Conservation (phyloP, 352 stramenopile genomes). For the Phytophthora macrochlamydospora region DNA sequence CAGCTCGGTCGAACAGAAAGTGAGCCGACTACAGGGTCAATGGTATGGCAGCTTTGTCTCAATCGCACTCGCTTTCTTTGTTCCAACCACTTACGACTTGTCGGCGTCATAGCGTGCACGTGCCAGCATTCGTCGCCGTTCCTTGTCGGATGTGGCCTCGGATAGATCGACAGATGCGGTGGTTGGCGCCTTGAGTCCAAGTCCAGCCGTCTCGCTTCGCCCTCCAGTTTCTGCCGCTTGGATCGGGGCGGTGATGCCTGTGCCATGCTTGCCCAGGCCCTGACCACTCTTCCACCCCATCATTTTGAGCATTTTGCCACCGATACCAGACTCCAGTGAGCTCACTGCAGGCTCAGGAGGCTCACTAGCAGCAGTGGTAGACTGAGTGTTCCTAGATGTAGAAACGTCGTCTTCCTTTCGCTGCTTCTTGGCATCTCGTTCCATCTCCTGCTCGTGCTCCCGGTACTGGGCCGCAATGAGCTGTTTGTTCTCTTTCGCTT, state of each 20-base stretch:
- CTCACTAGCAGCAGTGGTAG: slow-evolving; percentile 5
- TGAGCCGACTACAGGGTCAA: slow-evolving; percentile 3
- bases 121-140: slow-evolving; percentile 63
- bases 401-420: slow-evolving; percentile 20
- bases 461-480: slow-evolving; percentile 62
- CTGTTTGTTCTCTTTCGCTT: slow-evolving; percentile 77
- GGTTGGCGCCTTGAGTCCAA: slow-evolving; percentile 46
- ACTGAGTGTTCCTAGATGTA: slow-evolving; percentile 2
- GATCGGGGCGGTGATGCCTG: slow-evolving; percentile 76
- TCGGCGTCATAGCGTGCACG: slow-evolving; percentile 64
- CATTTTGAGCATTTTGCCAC: slow-evolving; percentile 88
- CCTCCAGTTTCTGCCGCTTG: slow-evolving; percentile 40
- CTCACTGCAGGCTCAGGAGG: slow-evolving; percentile 11
- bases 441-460: slow-evolving; percentile 58
- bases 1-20: slow-evolving; percentile 1
- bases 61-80: too few species aligned
- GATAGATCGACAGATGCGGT: slow-evolving; percentile 47
- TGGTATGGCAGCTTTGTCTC: too few species aligned
- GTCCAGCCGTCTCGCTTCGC: slow-evolving; percentile 52
- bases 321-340: slow-evolving; percentile 66
- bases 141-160: slow-evolving; percentile 60
- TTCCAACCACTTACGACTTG: slow-evolving; percentile 5
- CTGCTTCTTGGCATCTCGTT: slow-evolving; percentile 40
- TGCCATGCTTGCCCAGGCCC: slow-evolving; percentile 81
- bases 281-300: slow-evolving; percentile 89